Evolutionary conservation across 2,329 filamentous ascomycete genomes (phyloP), one percentile per base, ranked within the genome.

Genomic region (Trichoderma sp.): DNA sequence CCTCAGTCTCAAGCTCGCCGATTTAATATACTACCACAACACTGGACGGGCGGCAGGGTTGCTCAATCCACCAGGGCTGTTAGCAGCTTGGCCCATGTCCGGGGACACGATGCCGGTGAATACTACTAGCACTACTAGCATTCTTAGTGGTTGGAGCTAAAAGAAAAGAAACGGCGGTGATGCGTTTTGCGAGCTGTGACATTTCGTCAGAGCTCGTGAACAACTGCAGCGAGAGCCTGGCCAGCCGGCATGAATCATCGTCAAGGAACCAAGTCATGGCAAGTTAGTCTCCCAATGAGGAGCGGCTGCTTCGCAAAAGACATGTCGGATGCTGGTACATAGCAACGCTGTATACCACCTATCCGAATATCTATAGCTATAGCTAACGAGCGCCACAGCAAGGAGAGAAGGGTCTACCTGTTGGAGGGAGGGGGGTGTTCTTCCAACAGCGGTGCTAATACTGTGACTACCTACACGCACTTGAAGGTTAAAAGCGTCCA

Each of bases 41-140:
- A 21, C 6, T 27, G 37, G 40, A 33, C 27, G 35, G 43, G 40
- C 52, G 31, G 52, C 60, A 56, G 59, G 47, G 53, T 64, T 62
- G 16, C 59, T 53, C 40, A 31, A 16, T 58, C 33, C 60, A 37
- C 62, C 60, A 62, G 31, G 57, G 52, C 27, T 52, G 52, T 37
- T 58, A 65, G 59, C 33, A 55, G 43, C 33, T 67, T 70, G 53
- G 68, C 61, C 31, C 35, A 24, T 53, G 68, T 67, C 68, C 62
- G 68, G 68, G 68, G 62, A 61, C 68, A 37, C 24, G 68, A 35
- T 60, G 68, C 68, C 62, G 68, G 68, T n/a, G 68, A 65, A 43
- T 19, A 43, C 40, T n/a, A 43, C 40, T n/a, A 43, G 19, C 19
- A n/a, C 56, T 56, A 40, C n/a, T 69, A 49, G 43, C n/a, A n/a